Conservation (phyloP, 352 stramenopile genomes). For the Thalassiosira delicatula region DNA sequence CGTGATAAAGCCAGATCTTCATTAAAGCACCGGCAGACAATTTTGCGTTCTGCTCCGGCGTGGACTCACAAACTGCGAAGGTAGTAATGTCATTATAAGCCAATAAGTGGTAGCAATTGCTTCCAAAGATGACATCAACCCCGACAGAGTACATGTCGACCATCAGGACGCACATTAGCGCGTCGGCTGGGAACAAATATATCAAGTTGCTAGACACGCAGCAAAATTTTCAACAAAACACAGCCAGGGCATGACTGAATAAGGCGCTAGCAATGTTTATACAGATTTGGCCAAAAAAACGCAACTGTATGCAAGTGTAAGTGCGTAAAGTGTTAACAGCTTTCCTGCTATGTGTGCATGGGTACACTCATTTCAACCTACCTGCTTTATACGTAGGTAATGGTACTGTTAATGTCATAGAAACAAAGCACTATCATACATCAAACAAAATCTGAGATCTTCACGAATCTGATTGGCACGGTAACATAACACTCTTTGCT, state of each 20-base stretch:
- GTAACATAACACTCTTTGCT: too few species aligned
- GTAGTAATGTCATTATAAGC: constrained; percentile 29
- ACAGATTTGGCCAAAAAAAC: constrained; percentile 37
- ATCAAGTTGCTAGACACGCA: constrained; percentile 8
- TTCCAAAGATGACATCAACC: constrained; percentile 12
- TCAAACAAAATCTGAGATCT: too few species aligned
- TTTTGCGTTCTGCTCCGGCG: background rate
- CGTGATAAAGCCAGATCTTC: constrained; percentile 2
- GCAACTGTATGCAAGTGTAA: too few species aligned
- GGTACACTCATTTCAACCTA: too few species aligned
- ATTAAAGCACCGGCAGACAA: constrained; percentile 4
- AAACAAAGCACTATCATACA: too few species aligned
- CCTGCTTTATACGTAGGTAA: too few species aligned
- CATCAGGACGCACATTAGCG: constrained; percentile 28
- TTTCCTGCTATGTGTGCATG: too few species aligned
- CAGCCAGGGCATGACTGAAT: constrained; percentile 28
- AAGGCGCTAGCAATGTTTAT: constrained; percentile 12
- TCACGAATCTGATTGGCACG: too few species aligned
- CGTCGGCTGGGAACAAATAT: constrained; percentile 26
- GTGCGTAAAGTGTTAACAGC: too few species aligned
- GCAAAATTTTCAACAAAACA: constrained; percentile 25
- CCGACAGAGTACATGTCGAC: constrained; percentile 35
- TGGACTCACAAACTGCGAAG: constrained; percentile 26
- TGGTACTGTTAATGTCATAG: too few species aligned
- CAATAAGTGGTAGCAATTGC: constrained; percentile 13